Percentiles rank a stretch among this genome's conserved stretches.
Evolutionary conservation across 2,329 filamentous ascomycete species (phyloP).

Genomic region (Alternaria solani): DNA sequence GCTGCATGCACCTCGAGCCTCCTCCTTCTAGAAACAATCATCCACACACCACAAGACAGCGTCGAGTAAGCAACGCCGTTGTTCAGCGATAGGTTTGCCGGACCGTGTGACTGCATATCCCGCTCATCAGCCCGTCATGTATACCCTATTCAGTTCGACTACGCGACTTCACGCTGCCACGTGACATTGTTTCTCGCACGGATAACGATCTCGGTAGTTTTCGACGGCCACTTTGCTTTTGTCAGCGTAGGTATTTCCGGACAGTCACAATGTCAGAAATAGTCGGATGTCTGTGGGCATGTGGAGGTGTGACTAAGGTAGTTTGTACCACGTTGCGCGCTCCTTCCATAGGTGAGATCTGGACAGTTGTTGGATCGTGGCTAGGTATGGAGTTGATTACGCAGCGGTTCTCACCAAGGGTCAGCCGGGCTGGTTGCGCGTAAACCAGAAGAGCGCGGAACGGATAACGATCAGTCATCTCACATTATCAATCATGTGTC

Average conservation of each 20-base stretch:
- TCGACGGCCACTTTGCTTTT: background rate
- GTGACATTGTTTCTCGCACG: background rate
- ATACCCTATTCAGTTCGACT: background rate
- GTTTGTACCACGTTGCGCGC: background rate
- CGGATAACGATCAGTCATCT: background rate
- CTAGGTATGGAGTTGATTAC: background rate
- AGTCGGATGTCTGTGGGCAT: background rate
- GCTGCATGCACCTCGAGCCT: slow-evolving; percentile 4
- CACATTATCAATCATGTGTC: background rate
- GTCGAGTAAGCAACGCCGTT: slow-evolving; percentile 2
- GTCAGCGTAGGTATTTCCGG: background rate
- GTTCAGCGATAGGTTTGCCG: background rate
- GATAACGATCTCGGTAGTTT: slow-evolving; percentile 2
- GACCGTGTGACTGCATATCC: background rate
- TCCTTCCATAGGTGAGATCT: background rate
- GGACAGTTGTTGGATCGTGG: background rate
- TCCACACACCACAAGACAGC: background rate
- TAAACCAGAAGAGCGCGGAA: background rate
- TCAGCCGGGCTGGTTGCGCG: background rate
- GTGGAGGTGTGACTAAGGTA: background rate
- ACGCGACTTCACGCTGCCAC: slow-evolving; percentile 1
- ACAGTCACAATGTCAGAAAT: background rate
- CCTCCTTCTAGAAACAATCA: background rate
- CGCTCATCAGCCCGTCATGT: background rate
- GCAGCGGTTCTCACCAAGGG: background rate